phyloP scores from a whole-genome alignment of 1,284 basidiomycete species.

The Anthracocystis walkeri region DNA sequence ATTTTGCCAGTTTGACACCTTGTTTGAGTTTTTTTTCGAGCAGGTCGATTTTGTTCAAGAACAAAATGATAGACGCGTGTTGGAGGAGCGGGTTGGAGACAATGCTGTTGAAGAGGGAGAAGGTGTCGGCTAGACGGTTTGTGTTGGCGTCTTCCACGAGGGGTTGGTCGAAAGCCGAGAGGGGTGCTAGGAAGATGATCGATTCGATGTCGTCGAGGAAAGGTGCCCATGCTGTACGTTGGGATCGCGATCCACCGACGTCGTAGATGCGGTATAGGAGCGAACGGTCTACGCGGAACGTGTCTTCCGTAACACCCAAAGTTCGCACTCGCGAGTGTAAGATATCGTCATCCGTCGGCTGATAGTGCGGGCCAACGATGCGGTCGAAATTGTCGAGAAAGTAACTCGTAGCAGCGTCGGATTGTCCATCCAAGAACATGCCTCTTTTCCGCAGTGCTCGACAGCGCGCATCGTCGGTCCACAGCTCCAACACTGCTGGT shows the following conservation, averaged over 20 bases:
- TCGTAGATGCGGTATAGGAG: slow-evolving; percentile 54
- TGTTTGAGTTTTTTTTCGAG: slow-evolving; percentile 39
- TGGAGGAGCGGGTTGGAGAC: slow-evolving; percentile 38
- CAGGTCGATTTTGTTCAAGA: slow-evolving; percentile 62
- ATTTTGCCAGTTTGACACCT: slow-evolving; percentile 19
- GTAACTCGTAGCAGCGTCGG: slow-evolving; percentile 33
- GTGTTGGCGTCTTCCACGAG: slow-evolving; percentile 42
- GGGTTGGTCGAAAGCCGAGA: slow-evolving; percentile 58
- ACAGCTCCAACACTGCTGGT: slow-evolving; percentile 10
- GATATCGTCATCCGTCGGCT: slow-evolving; percentile 54
- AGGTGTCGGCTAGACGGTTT: slow-evolving; percentile 50
- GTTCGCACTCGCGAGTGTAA: slow-evolving; percentile 59
- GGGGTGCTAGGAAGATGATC: slow-evolving; percentile 59
- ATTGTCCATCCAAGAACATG: slow-evolving; percentile 21
- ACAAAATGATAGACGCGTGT: slow-evolving; percentile 47
- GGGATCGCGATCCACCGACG: slow-evolving; percentile 48
- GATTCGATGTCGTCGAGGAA: slow-evolving; percentile 48
- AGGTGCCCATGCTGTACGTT: slow-evolving; percentile 50
- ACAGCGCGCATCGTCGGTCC: slow-evolving; percentile 18
- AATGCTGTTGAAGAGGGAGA: slow-evolving; percentile 45
- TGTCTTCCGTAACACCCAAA: slow-evolving; percentile 47
- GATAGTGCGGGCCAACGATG: slow-evolving; percentile 20
- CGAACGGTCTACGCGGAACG: slow-evolving; percentile 36
- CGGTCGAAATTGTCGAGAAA: slow-evolving; percentile 48
- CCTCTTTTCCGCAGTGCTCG: slow-evolving; percentile 29